Base-by-base conservation (phyloP, 768 basidiomycete species). In the Mycena rebaudengoi region DNA sequence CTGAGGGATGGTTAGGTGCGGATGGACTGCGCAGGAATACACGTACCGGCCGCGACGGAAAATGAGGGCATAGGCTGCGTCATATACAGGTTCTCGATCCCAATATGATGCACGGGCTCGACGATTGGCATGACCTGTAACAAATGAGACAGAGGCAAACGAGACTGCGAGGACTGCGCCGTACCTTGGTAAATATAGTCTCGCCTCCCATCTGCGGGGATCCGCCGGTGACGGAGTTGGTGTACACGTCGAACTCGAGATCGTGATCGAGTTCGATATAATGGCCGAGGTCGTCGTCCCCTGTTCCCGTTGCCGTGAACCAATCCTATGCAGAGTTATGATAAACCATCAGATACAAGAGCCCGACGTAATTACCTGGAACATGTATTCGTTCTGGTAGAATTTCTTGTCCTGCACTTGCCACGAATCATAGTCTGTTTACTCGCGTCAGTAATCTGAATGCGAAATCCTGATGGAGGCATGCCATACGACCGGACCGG, bases 121-220 rank as follows among this genome's bases (percentile, higher is more conserved):
- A 55, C 60, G 33, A 66, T 66, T 10, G 65, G 60, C 65, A 66
- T n/a, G n/a, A n/a, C n/a, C n/a, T n/a, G n/a, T n/a, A n/a, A n/a
- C n/a, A n/a, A n/a, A n/a, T n/a, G n/a, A n/a, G n/a, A n/a, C n/a
- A n/a, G n/a, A n/a, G n/a, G n/a, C n/a, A n/a, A n/a, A n/a, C n/a
- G n/a, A n/a, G n/a, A n/a, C n/a, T n/a, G n/a, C n/a, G n/a, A n/a
- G n/a, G n/a, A n/a, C n/a, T n/a, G n/a, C n/a, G n/a, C n/a, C 57
- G 35, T 45, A 62, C 60, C 39, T 65, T 62, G 2, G 62, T 55
- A 28, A 33, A 56, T 20, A 40, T 26, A 5, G 53, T 48, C 32
- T 48, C 33, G 29, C 44, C 44, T 21, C 57, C 40, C 46, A 56
- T 48, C 11, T 49, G 44, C 14, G 53, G 53, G 7, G 62, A 63